Evolutionary conservation across 371 early-diverging fungal species (phyloP).

Genomic region (Saksenaea vasiformis): DNA sequence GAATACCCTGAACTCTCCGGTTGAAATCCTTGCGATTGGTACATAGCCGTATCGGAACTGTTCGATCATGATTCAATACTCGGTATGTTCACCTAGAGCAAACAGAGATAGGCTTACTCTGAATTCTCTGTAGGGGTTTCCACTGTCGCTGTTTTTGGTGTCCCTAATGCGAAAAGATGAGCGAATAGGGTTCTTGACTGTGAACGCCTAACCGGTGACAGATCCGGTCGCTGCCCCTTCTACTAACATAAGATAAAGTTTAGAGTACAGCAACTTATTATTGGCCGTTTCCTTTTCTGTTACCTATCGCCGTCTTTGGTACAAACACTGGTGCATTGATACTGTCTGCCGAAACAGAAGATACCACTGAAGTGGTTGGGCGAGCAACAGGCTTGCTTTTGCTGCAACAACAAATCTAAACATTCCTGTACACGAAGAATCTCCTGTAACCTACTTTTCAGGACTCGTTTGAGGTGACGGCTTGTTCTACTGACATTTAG

Average conservation of each 20-base stretch:
- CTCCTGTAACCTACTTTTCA: constrained; percentile 49
- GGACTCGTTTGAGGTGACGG: constrained; percentile 50
- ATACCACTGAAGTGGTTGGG: constrained; percentile 33
- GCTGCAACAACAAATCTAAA: constrained; percentile 13
- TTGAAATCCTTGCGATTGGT: constrained; percentile 4
- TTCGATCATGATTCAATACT: constrained; percentile 7
- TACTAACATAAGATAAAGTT: constrained; percentile 8
- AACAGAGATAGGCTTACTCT: constrained; percentile 3
- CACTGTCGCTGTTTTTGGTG: not conserved
- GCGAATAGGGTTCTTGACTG: not conserved
- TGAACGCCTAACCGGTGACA: constrained; percentile 3
- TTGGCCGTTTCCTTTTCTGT: not conserved
- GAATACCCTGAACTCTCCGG: not conserved
- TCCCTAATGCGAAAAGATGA: constrained; percentile 5
- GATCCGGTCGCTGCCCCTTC: constrained; percentile 1
- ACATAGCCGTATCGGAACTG: not conserved
- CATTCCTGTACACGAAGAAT: constrained; percentile 6
- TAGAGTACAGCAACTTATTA: constrained; percentile 3
- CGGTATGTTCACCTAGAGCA: not conserved
- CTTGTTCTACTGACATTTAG: constrained; percentile 18
- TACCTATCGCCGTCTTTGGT: constrained; percentile 56
- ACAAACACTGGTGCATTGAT: constrained; percentile 69
- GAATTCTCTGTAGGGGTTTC: constrained; percentile 7
- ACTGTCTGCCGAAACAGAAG: constrained; percentile 58
- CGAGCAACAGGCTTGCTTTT: constrained; percentile 63